These are phyloP conservation scores for Epichloe gansuensis DNA, from an alignment of 2,329 filamentous ascomycete species.

Conservation along the genomic window DNA sequence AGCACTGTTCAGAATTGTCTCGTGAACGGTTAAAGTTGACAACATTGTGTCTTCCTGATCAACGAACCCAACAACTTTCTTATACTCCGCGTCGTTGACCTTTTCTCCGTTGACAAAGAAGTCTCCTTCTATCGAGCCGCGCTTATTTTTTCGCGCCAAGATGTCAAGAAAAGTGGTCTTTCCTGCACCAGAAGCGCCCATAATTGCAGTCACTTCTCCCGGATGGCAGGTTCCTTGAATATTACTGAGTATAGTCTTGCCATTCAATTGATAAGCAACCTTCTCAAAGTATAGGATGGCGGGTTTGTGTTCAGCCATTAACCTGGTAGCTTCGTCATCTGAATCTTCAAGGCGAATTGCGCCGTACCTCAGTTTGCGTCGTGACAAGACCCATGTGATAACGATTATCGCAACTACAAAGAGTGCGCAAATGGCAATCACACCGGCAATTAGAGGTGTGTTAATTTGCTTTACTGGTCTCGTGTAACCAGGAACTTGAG, in stretches of 20 bases:
- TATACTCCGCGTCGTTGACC: conserved; percentile 72
- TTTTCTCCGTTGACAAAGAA: conserved; percentile 93
- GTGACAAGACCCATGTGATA: conserved; percentile 74
- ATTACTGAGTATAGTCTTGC: conserved; percentile 68
- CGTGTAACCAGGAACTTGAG: conserved; percentile 82
- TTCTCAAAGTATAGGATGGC: conserved; percentile 80
- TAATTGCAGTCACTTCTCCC: conserved; percentile 93
- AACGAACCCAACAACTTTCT: conserved; percentile 87
- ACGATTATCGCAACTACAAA: conserved; percentile 84
- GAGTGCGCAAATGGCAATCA: conserved; percentile 74
- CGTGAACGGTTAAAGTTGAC: conserved; percentile 89
- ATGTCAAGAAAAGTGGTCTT: conserved; percentile 98
- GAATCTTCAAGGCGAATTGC: conserved; percentile 77
- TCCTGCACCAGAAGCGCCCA: conserved; percentile 94
- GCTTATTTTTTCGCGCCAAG: conserved; percentile 91
- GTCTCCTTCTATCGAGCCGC: conserved; percentile 62
- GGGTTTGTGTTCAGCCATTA: conserved; percentile 85
- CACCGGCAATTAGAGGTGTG: conserved; percentile 84
- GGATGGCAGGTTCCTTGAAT: conserved; percentile 82
- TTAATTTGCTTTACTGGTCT: conserved; percentile 90
- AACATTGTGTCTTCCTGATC: conserved; percentile 98
- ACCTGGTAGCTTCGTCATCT: conserved; percentile 73
- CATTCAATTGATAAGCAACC: conserved; percentile 75
- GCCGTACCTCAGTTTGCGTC: conserved; percentile 56
- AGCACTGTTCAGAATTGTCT: conserved; percentile 92